Base-by-base conservation (phyloP, 2,329 filamentous ascomycete genomes). In the Didymella exigua region DNA sequence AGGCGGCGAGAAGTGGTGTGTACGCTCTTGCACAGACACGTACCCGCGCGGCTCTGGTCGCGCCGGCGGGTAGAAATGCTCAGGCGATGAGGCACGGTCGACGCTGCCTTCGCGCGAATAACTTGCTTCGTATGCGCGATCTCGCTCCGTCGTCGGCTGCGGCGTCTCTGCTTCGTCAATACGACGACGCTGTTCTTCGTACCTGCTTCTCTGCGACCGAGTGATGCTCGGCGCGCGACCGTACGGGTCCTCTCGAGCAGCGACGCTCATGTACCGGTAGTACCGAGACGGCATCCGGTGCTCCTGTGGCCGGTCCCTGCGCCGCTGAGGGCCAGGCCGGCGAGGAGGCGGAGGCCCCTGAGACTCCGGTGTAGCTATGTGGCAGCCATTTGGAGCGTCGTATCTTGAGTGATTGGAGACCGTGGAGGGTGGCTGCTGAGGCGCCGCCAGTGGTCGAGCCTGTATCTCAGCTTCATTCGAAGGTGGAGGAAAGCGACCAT, bases 111-210 rank as follows among this genome's bases (percentile, higher is more conserved):
- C 71, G 19, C 71, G 58, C 8, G 71, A 74, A 54, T 70, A 73
- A 1, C 55, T 46, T 1, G 62, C 62, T 41, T 50, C 52, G 24
- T 50, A 50, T 9, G 46, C 19, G 65, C 69, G 49, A 65, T 66
- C 26, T 68, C 70, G 60, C 10, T 70, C 68, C 5, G 64, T 60
- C 24, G 63, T 67, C 16, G 71, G 72, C 18, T 73, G 69, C 1
- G 70, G 71, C 13, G 68, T 74, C 44, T 75, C 72, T 43, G 72
- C 69, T 46, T 75, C 67, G 49, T 74, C 68, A 34, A 75, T 66
- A 10, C 71, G 67, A 21, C 72, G 71, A 9, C 70, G 67, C 21
- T 72, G 67, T 45, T 74, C 68, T 41, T 73, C 72, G 37, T 75
- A 75, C 61, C 72, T 58, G 38, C 65, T 67, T 34, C 69, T 70